Percentiles rank a stretch among this genome's conserved stretches.
Conservation (phyloP, 2,329 filamentous ascomycete genomes). For the Fonsecaea nubica region DNA sequence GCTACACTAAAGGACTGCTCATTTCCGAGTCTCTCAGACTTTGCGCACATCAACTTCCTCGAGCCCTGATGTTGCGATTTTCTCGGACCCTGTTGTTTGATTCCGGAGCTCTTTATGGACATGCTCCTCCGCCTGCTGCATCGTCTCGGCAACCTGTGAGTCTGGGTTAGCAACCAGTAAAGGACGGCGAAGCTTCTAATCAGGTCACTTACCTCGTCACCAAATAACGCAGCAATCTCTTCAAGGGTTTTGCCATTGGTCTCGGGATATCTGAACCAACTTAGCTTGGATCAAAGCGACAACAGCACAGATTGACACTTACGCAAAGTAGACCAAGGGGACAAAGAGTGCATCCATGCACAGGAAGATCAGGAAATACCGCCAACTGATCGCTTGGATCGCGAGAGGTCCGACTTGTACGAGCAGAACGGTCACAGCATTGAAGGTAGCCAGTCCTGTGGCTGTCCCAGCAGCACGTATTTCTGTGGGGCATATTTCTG, state of each 20-base stretch:
- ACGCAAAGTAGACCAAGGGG: constrained; percentile 51
- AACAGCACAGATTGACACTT: too few relatives aligned
- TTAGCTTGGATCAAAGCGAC: too few relatives aligned
- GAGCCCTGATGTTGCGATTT: too few relatives aligned
- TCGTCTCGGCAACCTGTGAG: too few relatives aligned
- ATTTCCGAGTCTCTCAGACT: too few relatives aligned
- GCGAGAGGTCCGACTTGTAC: constrained; percentile 62
- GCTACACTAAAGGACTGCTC: too few relatives aligned
- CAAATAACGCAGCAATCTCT: constrained; percentile 40
- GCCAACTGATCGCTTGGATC: constrained; percentile 62
- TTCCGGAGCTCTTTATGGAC: too few relatives aligned
- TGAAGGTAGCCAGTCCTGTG: not conserved
- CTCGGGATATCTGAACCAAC: constrained; percentile 57
- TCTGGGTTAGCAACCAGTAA: too few relatives aligned
- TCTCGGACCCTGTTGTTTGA: too few relatives aligned
- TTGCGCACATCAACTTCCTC: too few relatives aligned
- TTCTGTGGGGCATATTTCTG: constrained; percentile 9
- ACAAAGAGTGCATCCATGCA: constrained; percentile 60
- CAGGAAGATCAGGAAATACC: constrained; percentile 67
- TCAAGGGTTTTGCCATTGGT: constrained; percentile 41
- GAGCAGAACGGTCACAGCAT: constrained; percentile 59
- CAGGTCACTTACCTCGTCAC: constrained; percentile 30
- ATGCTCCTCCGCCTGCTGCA: too few relatives aligned
- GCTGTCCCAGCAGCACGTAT: constrained; percentile 6
- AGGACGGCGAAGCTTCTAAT: too few relatives aligned